phyloP scores from a whole-genome alignment of 495 filamentous ascomycete genomes.

The Jackrogersella multiformis region DNA sequence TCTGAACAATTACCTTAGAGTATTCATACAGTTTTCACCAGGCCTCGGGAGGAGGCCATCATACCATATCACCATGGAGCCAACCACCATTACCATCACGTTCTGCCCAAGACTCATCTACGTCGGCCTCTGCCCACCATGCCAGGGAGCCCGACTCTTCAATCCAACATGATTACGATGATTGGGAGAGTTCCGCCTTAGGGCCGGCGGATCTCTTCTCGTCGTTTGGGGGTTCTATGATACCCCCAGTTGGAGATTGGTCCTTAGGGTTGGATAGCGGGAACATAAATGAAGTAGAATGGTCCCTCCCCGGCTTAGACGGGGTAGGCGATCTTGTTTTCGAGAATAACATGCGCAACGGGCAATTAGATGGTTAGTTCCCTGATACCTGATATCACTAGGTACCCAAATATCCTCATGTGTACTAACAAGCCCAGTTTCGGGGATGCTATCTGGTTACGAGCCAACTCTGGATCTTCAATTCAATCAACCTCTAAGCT shows the following conservation, averaged over 20 bases:
- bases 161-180: slow-evolving; percentile 41
- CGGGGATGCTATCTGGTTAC: slow-evolving; percentile 31
- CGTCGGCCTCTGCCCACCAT: slow-evolving; percentile 40
- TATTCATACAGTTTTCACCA: slow-evolving; percentile 37
- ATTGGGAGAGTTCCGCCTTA: slow-evolving; percentile 45
- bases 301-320: slow-evolving; percentile 42
- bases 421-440: slow-evolving; percentile 17
- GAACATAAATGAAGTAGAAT: slow-evolving; percentile 33
- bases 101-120: slow-evolving; percentile 26
- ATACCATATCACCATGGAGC: slow-evolving; percentile 46
- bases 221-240: slow-evolving; percentile 40
- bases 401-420: background rate
- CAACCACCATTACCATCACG: slow-evolving; percentile 11
- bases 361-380: slow-evolving; percentile 41
- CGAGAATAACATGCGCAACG: slow-evolving; percentile 32
- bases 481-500: slow-evolving; percentile 30
- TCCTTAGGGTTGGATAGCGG: slow-evolving; percentile 33
- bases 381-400: background rate
- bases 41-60: slow-evolving; percentile 42
- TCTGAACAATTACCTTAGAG: slow-evolving; percentile 32
- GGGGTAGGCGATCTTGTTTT: slow-evolving; percentile 39
- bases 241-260: slow-evolving; percentile 38
- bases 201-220: slow-evolving; percentile 47
- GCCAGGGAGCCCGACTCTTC: slow-evolving; percentile 28
- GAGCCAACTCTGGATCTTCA: slow-evolving; percentile 28